Conservation (phyloP, 2,329 filamentous ascomycete genomes). For the Dactylellina sp. region DNA sequence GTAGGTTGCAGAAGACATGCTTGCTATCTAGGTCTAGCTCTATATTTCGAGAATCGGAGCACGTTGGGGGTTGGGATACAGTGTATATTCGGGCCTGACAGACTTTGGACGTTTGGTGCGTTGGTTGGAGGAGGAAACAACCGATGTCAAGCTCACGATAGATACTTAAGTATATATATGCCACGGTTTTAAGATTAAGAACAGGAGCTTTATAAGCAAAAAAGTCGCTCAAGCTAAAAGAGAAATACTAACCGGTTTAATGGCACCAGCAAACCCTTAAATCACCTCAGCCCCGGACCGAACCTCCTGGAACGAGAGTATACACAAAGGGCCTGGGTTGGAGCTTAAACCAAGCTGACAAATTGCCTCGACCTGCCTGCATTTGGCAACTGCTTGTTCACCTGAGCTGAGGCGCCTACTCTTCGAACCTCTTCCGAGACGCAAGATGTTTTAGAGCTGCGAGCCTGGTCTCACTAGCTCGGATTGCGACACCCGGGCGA, state of each 20-base stretch:
- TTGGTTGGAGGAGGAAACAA: too few species aligned
- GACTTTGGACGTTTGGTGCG: too few species aligned
- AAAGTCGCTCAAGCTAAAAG: conserved; percentile 13
- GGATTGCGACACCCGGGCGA: background rate
- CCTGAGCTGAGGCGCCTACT: too few species aligned
- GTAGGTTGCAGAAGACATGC: conserved; percentile 77
- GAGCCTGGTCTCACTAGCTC: too few species aligned
- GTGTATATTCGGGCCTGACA: too few species aligned
- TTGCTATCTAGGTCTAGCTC: background rate
- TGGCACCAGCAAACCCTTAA: conserved; percentile 16
- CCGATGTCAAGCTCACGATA: too few species aligned
- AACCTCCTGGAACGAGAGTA: conserved; percentile 31
- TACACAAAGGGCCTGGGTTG: background rate
- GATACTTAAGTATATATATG: too few species aligned
- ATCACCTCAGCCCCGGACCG: conserved; percentile 46
- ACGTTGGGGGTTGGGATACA: too few species aligned
- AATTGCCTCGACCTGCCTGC: conserved; percentile 17
- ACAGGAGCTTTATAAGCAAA: conserved; percentile 28
- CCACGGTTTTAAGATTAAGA: too few species aligned
- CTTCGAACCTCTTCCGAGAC: too few species aligned
- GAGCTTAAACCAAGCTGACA: conserved; percentile 11
- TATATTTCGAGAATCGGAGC: background rate
- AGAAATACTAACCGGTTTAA: background rate
- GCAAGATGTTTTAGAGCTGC: too few species aligned
- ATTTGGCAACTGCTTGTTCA: conserved; percentile 10